Conservation (phyloP, 768 basidiomycete species). For the Suillus fuscotomentosus region DNA sequence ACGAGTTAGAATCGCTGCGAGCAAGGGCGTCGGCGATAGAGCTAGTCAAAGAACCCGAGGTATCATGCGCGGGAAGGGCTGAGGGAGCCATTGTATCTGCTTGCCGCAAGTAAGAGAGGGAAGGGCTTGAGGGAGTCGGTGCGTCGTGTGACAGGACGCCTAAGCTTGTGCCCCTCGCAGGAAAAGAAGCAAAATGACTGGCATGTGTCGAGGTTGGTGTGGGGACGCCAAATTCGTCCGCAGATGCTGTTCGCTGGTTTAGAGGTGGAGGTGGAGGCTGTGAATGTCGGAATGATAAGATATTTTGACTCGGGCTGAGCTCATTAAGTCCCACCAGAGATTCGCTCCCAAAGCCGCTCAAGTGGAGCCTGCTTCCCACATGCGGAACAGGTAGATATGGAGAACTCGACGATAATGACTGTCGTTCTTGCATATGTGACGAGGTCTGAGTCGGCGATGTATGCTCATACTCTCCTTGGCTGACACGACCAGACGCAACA, state of each 20-base stretch:
- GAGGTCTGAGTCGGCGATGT: constrained; percentile 7
- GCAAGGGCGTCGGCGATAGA: constrained; percentile 39
- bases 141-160: constrained; percentile 30
- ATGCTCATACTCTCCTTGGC: constrained; percentile 11
- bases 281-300: constrained; percentile 12
- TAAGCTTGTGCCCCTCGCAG: constrained; percentile 36
- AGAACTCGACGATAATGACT: constrained; percentile 1
- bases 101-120: constrained; percentile 15
- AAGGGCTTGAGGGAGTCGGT: constrained; percentile 15
- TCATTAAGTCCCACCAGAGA: neutral
- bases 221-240: constrained; percentile 26
- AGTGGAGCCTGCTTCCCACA: constrained; percentile 28
- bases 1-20: constrained; percentile 15
- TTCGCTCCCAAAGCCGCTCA: constrained; percentile 15
- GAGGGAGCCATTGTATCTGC: constrained; percentile 9
- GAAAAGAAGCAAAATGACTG: constrained; percentile 66
- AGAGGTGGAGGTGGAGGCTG: constrained; percentile 7
- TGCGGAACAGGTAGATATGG: constrained; percentile 33
- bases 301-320: constrained; percentile 19
- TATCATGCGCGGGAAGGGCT: neutral
- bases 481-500: constrained; percentile 27
- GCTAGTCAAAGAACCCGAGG: constrained; percentile 32
- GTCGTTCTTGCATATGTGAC: constrained; percentile 3
- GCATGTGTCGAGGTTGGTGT: constrained; percentile 2
- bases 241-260: constrained; percentile 19